Evolutionary conservation across 441 rosid species (phyloP).

Genomic region (Aquilaria agallochum): DNA sequence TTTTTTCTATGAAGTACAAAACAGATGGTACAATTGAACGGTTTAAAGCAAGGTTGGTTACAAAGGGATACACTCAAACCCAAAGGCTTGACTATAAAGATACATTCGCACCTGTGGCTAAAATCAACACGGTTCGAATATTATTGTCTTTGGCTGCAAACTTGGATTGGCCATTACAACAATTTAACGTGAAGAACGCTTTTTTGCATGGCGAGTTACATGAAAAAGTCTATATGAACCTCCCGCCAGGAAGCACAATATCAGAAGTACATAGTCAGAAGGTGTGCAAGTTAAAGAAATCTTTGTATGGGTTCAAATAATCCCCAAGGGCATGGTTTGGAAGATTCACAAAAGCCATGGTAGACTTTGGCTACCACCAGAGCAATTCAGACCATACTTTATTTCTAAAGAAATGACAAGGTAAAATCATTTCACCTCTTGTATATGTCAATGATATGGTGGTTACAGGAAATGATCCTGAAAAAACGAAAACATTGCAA

Average conservation of each 20-base stretch:
- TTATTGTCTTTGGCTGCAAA: neutral
- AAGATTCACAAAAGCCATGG: neutral
- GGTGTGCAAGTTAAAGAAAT: neutral
- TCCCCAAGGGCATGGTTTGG: constrained; percentile 2
- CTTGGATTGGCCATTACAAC: neutral
- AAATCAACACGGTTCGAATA: no score
- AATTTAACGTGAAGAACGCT: neutral
- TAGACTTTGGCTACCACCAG: neutral
- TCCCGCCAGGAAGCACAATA: neutral
- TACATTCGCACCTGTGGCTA: no score
- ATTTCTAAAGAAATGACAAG: neutral
- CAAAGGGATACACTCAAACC: neutral
- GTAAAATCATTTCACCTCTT: neutral
- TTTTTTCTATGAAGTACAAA: neutral
- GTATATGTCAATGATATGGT: neutral
- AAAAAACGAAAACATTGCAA: neutral
- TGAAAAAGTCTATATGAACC: neutral
- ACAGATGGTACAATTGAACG: neutral
- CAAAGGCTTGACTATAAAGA: no score
- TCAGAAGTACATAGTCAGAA: neutral
- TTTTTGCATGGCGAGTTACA: neutral
- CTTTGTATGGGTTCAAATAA: neutral
- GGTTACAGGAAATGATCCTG: neutral
- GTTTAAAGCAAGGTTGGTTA: neutral
- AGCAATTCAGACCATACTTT: neutral